Evolutionary conservation across 2,329 filamentous ascomycete species (phyloP), one percentile per base, ranked within the genome.

Genomic region (Talaromyces sp.): DNA sequence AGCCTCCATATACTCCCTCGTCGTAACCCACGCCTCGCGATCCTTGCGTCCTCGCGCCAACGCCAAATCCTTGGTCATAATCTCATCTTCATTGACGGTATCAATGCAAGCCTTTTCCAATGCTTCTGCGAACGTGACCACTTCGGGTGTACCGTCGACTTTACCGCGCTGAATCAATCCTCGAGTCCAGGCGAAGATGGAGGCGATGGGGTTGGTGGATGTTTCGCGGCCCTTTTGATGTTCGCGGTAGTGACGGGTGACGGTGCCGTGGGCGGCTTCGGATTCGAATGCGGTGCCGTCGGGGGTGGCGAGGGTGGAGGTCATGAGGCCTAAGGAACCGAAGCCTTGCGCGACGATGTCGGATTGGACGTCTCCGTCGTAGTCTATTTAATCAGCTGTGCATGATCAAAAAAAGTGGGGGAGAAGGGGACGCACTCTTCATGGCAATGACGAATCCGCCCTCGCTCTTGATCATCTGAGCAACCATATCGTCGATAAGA

Each of bases 1-100:
- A 47, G 94, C 94, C 75, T 91, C 87, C 76, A 99, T 83, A 83
- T 98, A 99, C 83, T 96, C 91, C 72, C 85, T 87, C 65, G 94
- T 98, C 62, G 93, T 97, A 72, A 96, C 95, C 82, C 93, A 98
- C 76, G 92, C 89, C 73, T 87, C 87, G 71, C 91, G 87, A 68
- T 87, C 89, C 73, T 90, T 93, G 85, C 93, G 93, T 74, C 95
- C 95, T 78, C 91, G 95, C 58, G 93, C 91, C 67, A 98, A 87
- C n/a, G 95, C 95, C 73, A 99, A 82, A 81, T 99, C 95, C 88
- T 99, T 99, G 79, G 95, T 99, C 95, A 98, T 99, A 83, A 98
- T 91, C 69, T 91, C 91, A 76, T 98, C 94, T 66, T 91, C 80
- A 78, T 98, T 91, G 71, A 99, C 95, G 29, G 94, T 94, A 79